A percentile compares a stretch with the other conserved stretches of the same genome.
phyloP scores from a whole-genome alignment of 257 asterid genomes.

The Striga asiatica region DNA sequence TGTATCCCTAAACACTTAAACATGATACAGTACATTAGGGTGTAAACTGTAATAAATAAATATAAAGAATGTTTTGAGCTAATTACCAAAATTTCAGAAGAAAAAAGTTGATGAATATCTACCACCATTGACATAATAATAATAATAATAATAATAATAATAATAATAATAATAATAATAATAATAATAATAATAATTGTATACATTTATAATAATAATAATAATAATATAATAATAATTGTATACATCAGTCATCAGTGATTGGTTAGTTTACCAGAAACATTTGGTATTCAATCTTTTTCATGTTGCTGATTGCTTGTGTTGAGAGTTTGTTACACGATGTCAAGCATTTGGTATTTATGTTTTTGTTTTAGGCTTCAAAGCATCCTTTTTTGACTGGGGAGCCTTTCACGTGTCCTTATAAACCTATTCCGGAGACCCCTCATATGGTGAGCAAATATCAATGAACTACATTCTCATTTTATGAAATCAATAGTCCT shows the following conservation, averaged over 20 bases:
- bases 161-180: too few relatives aligned
- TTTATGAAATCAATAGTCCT: neutral
- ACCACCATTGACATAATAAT: too few relatives aligned
- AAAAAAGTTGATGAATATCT: too few relatives aligned
- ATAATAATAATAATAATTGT: too few relatives aligned
- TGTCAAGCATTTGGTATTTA: constrained; percentile 17
- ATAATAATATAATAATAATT: neutral
- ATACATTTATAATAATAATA: too few relatives aligned
- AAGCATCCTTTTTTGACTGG: constrained; percentile 99
- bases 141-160: too few relatives aligned
- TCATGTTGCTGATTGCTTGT: neutral
- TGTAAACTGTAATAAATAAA: too few relatives aligned
- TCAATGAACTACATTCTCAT: constrained; percentile 13
- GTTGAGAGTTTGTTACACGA: constrained; percentile 7
- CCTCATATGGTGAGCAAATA: constrained; percentile 72
- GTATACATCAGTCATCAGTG: neutral
- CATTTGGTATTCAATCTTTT: neutral
- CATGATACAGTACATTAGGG: too few relatives aligned
- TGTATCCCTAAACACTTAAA: too few relatives aligned
- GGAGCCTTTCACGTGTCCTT: constrained; percentile 85
- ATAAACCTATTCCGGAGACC: constrained; percentile 80
- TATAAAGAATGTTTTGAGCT: too few relatives aligned
- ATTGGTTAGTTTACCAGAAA: neutral
- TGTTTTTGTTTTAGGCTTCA: constrained; percentile 65
- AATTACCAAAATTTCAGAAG: too few relatives aligned